A percentile compares a stretch with the other conserved stretches of the same genome.
Evolutionary conservation across 495 filamentous ascomycete species (phyloP).

Genomic region (Aspergillus ellipticus): DNA sequence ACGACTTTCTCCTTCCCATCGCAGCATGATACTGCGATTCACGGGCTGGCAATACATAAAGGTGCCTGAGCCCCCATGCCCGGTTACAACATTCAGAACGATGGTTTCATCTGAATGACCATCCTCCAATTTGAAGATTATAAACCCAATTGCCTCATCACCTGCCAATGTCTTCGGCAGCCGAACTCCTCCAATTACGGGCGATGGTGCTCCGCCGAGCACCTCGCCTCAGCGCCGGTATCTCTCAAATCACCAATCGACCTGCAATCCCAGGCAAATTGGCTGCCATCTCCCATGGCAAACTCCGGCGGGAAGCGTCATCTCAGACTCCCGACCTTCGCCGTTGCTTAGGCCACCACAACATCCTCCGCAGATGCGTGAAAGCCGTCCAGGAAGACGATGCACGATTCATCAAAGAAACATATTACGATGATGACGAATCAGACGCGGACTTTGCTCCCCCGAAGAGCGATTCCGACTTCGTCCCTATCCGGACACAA

Average conservation of each 20-base stretch:
- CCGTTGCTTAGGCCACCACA: conserved; percentile 17
- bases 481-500: conserved; percentile 1
- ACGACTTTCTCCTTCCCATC: background rate
- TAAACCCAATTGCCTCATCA: background rate
- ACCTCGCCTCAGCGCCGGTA: background rate
- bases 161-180: background rate
- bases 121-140: background rate
- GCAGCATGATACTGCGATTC: background rate
- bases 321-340: conserved; percentile 13
- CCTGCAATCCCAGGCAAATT: conserved; percentile 6
- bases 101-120: background rate
- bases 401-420: background rate
- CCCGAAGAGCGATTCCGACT: background rate
- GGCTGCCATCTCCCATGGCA: conserved; percentile 9
- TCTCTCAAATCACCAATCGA: background rate
- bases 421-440: background rate
- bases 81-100: background rate
- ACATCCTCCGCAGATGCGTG: conserved; percentile 13
- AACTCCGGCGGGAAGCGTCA: conserved; percentile 10
- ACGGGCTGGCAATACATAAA: background rate
- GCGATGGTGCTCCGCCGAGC: background rate
- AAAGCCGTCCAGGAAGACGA: conserved; percentile 11
- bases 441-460: background rate
- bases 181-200: conserved; percentile 1
- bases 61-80: background rate